Evolutionary conservation across 805 yeast species (phyloP), one percentile per base, ranked within the genome.

Genomic region (Yamadazyma akitaensis): DNA sequence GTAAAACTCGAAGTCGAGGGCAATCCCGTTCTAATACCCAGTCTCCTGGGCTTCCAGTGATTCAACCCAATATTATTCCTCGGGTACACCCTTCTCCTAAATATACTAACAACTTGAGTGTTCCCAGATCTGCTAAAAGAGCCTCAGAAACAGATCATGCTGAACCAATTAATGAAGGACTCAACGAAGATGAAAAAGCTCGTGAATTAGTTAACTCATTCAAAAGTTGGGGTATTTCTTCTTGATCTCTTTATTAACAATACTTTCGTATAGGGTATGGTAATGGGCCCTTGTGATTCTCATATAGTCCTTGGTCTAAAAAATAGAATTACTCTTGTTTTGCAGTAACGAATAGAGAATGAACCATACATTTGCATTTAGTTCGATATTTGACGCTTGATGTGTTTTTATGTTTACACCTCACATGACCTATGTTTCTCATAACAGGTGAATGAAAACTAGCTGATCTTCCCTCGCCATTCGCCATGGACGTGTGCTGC

Each of bases 181-280:
- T 55, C 32, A 54, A 51, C 40, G 67, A 64, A 24, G 67, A 62
- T 26, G 60, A 61, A 26, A 60, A 56, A 46, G 68, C 68, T 7
- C 50, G 67, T 28, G 65, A 62, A 2, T 53, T 65, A 47, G 66
- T 62, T 8, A 51, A 59, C 36, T 57, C 67, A 3, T 56, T 64
- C 43, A 50, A 44, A 21, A 28, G 44, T 19, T 42, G 50, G 36
- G 53, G 52, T 6, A 50, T 49, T 7, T 45, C 53, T 2, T 47
- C 47, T 33, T 33, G 19, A n/a, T 5, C 11, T 33, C 17, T 30
- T 30, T n/a, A 30, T 21, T 21, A 7, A 21, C 6, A 7, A 7
- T 21, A 21, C 6, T 21, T 21, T 21, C 7, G 7, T n/a, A 21
- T 21, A 21, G 24, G 24, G 24, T 21, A 7, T 21, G 24, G 7